phyloP scores from a whole-genome alignment of 192 early-diverging fungal genomes.

The Linderina pennispora region DNA sequence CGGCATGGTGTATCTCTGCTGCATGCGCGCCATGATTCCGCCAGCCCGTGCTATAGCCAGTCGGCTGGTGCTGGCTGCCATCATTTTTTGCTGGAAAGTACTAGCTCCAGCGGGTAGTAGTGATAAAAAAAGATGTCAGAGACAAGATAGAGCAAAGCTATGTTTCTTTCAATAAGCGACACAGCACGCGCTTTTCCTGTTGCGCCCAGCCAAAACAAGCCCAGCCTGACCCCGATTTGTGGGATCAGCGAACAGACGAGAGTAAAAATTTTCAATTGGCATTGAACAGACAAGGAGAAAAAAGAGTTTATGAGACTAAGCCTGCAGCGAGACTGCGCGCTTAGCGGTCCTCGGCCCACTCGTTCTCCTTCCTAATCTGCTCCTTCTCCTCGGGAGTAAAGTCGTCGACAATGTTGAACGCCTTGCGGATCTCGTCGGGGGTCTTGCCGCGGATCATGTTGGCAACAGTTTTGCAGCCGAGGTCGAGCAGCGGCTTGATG shows the following conservation, averaged over 20 bases:
- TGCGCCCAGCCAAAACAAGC: constrained; percentile 98
- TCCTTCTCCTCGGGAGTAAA: constrained; percentile 96
- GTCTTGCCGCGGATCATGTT: constrained; percentile 96
- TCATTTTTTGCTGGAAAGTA: no score
- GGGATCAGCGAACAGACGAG: no score
- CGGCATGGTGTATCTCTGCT: no score
- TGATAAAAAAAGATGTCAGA: no score
- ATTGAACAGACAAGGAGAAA: no score
- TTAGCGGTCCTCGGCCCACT: constrained; percentile 61
- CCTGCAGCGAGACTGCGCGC: no score
- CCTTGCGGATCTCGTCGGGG: constrained; percentile 88
- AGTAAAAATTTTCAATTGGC: no score
- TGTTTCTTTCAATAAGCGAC: constrained; percentile 49
- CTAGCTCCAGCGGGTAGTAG: constrained; percentile 73
- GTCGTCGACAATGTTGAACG: constrained; percentile 96
- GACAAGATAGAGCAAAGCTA: constrained; percentile 60
- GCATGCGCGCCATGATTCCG: no score
- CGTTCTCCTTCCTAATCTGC: constrained; percentile 81
- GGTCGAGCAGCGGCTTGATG: constrained; percentile 93
- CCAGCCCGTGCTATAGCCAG: no score
- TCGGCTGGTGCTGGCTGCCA: no score
- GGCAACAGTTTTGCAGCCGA: constrained; percentile 97
- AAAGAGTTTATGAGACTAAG: no score
- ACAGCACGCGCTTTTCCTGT: constrained; percentile 92
- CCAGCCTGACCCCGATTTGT: no score